phyloP scores from a whole-genome alignment of 352 stramenopile genomes.

The Pythium sp. region DNA sequence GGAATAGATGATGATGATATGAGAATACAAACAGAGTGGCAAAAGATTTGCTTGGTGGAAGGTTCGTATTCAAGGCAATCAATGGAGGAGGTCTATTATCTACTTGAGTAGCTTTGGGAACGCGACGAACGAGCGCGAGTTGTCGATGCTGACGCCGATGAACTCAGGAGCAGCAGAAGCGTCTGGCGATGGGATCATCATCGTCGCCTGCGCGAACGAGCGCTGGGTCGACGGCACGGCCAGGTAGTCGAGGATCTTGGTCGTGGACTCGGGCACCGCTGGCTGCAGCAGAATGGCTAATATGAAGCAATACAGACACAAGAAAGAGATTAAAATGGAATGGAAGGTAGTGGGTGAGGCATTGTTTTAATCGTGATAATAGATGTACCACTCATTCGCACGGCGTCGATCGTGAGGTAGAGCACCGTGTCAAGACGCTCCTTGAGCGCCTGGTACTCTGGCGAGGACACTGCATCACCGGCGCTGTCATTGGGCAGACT shows the following conservation, averaged over 20 bases:
- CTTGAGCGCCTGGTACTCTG: slow-evolving; percentile 31
- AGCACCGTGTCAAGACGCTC: slow-evolving; percentile 62
- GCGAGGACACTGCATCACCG: background rate
- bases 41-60: background rate
- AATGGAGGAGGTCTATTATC: background rate
- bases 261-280: slow-evolving; percentile 50
- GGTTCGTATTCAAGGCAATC: background rate
- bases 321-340: background rate
- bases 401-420: slow-evolving; percentile 71
- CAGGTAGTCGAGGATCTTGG: slow-evolving; percentile 74
- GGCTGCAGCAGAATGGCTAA: slow-evolving; percentile 74
- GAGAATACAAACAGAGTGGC: background rate
- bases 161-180: slow-evolving; percentile 13
- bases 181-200: slow-evolving; percentile 26
- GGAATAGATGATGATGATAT: background rate
- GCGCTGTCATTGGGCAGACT: slow-evolving; percentile 20
- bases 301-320: slow-evolving; percentile 5
- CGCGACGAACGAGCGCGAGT: slow-evolving; percentile 65
- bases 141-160: slow-evolving; percentile 40
- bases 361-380: background rate
- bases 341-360: background rate
- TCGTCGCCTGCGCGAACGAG: slow-evolving; percentile 46
- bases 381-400: slow-evolving; percentile 59
- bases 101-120: slow-evolving; percentile 60
- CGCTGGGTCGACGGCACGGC: slow-evolving; percentile 44